Conservation (phyloP, 305 asterid species). For the Fraxinus sp. region DNA sequence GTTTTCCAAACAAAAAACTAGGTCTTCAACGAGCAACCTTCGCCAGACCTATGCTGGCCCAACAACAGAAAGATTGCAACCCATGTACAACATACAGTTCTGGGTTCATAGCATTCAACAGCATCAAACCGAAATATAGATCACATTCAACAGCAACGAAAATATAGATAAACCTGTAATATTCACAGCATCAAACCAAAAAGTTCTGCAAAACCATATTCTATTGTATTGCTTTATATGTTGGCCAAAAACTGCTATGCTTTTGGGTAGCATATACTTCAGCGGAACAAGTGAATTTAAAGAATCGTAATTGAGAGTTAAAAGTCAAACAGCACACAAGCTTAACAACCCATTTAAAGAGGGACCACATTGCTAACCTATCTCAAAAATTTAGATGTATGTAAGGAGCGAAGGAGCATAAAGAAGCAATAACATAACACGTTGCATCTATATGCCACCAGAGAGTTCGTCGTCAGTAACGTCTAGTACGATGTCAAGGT, state of each 20-base stretch:
- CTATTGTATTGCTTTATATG: constrained; percentile 9
- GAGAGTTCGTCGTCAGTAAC: neutral
- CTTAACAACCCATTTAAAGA: constrained; percentile 10
- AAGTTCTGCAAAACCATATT: constrained; percentile 13
- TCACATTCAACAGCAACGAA: neutral
- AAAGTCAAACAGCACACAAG: neutral
- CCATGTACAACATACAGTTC: constrained; percentile 1
- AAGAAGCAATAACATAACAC: neutral
- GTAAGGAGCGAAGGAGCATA: constrained; percentile 2
- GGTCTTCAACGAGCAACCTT: neutral
- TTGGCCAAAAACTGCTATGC: neutral
- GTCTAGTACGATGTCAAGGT: neutral
- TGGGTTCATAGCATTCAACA: neutral
- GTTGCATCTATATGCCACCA: constrained; percentile 17
- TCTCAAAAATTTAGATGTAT: neutral
- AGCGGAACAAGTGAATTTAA: neutral
- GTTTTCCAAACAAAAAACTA: neutral
- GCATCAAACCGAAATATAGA: neutral
- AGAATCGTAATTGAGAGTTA: neutral
- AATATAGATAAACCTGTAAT: neutral
- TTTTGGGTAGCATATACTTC: neutral
- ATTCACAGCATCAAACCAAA: constrained; percentile 14
- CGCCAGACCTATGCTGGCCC: neutral
- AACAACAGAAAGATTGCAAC: constrained; percentile 9
- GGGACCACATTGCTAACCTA: constrained; percentile 7